These are phyloP conservation scores for Suillus plorans DNA, from an alignment of 768 basidiomycete species.

Conservation along the genomic window DNA sequence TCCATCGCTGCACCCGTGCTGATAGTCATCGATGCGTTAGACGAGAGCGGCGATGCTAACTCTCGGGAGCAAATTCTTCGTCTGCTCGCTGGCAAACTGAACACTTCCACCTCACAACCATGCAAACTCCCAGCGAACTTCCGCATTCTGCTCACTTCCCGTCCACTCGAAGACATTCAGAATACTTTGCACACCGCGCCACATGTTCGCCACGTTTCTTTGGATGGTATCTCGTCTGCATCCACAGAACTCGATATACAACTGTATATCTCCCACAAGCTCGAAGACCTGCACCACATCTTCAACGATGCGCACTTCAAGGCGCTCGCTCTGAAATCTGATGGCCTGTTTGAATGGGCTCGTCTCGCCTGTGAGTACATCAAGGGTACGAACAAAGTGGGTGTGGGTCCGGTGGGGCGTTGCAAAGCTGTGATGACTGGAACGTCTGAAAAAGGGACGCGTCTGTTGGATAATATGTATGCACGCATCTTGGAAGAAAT, in stretches of 20 bases:
- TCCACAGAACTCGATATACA: slow-evolving; percentile 9
- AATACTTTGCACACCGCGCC: slow-evolving; percentile 6
- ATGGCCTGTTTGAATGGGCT: slow-evolving; percentile 12
- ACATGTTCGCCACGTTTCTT: background rate
- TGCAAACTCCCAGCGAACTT: slow-evolving; percentile 5
- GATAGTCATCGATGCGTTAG: slow-evolving; percentile 27
- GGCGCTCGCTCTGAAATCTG: background rate
- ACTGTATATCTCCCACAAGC: slow-evolving; percentile 1
- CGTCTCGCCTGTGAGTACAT: slow-evolving; percentile 14
- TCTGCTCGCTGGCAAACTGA: background rate
- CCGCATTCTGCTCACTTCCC: slow-evolving; percentile 18
- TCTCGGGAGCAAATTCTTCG: slow-evolving; percentile 17
- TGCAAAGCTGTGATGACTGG: background rate
- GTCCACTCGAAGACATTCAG: slow-evolving; percentile 8
- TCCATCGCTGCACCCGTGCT: slow-evolving; percentile 18
- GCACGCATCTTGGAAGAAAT: background rate
- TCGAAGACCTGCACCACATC: background rate
- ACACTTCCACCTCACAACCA: background rate
- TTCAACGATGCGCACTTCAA: slow-evolving; percentile 2
- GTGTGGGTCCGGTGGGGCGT: background rate
- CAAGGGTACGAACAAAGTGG: background rate
- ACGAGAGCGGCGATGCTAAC: slow-evolving; percentile 13
- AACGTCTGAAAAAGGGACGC: background rate
- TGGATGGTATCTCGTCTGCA: slow-evolving; percentile 1
- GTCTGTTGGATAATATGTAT: slow-evolving; percentile 10